Base-by-base conservation (phyloP, 2,329 filamentous ascomycete species). In the Penicillium palitans region DNA sequence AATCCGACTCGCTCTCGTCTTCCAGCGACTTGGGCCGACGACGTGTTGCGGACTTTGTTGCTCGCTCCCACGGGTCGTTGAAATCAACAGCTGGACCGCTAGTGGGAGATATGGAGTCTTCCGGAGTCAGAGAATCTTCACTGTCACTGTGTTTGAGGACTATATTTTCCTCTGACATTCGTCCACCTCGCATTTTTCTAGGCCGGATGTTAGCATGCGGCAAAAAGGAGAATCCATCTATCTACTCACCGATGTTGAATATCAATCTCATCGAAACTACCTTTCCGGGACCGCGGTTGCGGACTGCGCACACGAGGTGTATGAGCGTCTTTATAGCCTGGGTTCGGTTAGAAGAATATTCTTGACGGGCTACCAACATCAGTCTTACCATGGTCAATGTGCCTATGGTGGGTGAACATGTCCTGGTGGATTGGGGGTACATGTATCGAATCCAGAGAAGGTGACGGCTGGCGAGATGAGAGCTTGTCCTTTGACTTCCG, bases 351-450 rank as follows among this genome's bases (percentile, higher is more conserved):
- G 57, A 47, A 27, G 7, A 8, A 9, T n/a, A 2, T 6, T 13
- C 13, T 13, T 54, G 25, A 6, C n/a, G 6, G 17, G 3, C n/a
- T n/a, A 35, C 27, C 12, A 21, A 39, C 8, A 29, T 75, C n/a
- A 8, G 7, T 42, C 66, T 54, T 64, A 91, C 90, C 92, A 76
- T 96, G 91, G 70, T 96, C 90, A 66, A 96, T 89, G 70, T 93
- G 90, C 58, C 88, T 84, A 72, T 95, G 93, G 76, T 95, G 90
- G 0, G 91, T 96, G 64, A 96, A 93, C 58, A 96, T 87, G 71
- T 96, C 90, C 69, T 93, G 87, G 75, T 93, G 90, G 66, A 96
- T 91, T 0, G 88, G 89, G 35, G 91, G 91, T 21, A 88, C 87
- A 42, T 86, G 84, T 67, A 95, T 87, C 45, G 89, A 86, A 45